phyloP scores from a whole-genome alignment of 768 basidiomycete species.

The Suillus fuscotomentosus region DNA sequence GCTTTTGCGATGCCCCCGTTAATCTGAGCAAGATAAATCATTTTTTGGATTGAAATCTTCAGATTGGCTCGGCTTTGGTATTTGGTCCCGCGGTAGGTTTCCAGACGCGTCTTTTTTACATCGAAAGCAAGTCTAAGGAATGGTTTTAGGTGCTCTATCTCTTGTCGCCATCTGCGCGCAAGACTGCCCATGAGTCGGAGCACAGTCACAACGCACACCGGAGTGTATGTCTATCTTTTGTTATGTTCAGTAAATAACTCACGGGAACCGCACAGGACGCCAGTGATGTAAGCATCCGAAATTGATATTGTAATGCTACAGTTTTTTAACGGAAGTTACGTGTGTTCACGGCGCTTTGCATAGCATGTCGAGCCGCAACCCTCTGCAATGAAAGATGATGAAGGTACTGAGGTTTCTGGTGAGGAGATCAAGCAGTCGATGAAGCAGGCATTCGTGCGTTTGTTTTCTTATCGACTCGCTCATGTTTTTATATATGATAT shows the following conservation, averaged over 20 bases:
- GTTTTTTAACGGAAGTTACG: conserved; percentile 3
- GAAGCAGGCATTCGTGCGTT: conserved; percentile 24
- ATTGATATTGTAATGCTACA: not conserved
- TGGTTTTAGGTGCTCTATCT: conserved; percentile 28
- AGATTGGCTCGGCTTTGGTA: conserved; percentile 32
- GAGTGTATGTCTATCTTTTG: conserved; percentile 17
- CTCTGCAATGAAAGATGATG: conserved; percentile 26
- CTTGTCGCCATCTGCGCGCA: conserved; percentile 29
- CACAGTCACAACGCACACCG: conserved; percentile 13
- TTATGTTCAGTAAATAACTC: conserved; percentile 2
- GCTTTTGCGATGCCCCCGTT: not conserved
- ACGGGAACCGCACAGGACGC: conserved; percentile 12
- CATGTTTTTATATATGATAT: conserved; percentile 4
- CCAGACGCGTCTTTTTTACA: not conserved
- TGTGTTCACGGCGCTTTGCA: conserved; percentile 6
- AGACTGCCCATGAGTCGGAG: conserved; percentile 14
- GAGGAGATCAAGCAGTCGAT: conserved; percentile 32
- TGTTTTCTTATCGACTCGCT: not conserved
- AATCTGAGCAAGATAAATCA: not conserved
- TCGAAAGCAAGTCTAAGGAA: not conserved
- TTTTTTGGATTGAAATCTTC: not conserved
- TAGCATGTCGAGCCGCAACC: conserved; percentile 15
- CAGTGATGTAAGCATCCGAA: conserved; percentile 16
- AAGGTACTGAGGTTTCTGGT: conserved; percentile 26
- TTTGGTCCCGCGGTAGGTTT: conserved; percentile 30